Evolutionary conservation across 1,139 yeast genomes (phyloP), one percentile per base, ranked within the genome.

Genomic region (Pichia sp.): DNA sequence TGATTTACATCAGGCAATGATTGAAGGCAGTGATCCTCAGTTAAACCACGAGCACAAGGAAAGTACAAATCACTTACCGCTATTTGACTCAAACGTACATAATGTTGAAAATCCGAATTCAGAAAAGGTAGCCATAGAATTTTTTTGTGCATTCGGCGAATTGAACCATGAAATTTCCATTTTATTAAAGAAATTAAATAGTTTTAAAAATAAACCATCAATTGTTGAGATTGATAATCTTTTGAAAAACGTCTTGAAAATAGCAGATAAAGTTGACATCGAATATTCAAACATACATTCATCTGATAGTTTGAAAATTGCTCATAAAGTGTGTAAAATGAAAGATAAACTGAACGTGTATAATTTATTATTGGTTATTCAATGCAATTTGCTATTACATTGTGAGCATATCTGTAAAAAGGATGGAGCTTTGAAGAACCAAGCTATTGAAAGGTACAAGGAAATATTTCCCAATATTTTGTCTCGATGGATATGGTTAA

Each of bases 1-100:
- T 41, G 80, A 75, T 58, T 50, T 70, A 30, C 60, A 61, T 29
- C 64, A 65, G 50, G 57, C 71, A 0, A 55, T 66, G 51, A 60
- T 61, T n/a, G 66, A 56, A 51, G 80, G 80, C 3, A 65, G 65
- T 33, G 66, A 69, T 4, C 57, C 69, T 12, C 54, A 58, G 46
- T 57, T 69, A 12, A 56, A 60, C 44, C 56, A 55, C 23, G 60
- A 57, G 36, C 62, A 65, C 24, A 23, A 37, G 24, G 30, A 7
- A 20, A 62, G 58, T 51, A 76, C 71, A 11, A 36, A 29, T 11
- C 6, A 12, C 5, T 11, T 27, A 25, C 29, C 37, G 6, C 5
- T 10, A 9, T 16, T 33, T 27, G 25, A 16, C 63, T 66, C 0
- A 47, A 45, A 30, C 61, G 51, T 42, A 53, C 54, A 10, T 3